Base-by-base conservation (phyloP, 179 eudicot genomes). In the Carnegiea gigantea region DNA sequence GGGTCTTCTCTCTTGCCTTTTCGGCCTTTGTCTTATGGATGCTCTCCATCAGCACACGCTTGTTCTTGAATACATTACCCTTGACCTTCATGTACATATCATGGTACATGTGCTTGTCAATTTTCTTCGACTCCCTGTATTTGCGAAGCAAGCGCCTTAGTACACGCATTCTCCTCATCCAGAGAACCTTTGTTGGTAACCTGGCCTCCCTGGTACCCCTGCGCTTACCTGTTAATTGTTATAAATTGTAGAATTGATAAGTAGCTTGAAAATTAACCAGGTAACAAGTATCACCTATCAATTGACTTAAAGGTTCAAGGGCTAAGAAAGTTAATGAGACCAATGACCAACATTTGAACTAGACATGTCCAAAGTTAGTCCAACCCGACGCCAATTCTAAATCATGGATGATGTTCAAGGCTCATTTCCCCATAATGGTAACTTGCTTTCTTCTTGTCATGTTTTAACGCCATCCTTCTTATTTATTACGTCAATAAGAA, bases 61-160 rank as follows among this genome's bases (percentile, higher is more conserved):
- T 93, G 90, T 95, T 95, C 90, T 95, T 93, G 88, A 91, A 95
- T 23, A 95, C 98, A 85, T 95, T 95, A 93, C 98, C 98, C 87
- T 95, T 95, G 8, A 95, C 98, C 88, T 89, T 95, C 98, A 93
- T 91, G 95, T 95, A 95, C 98, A 95, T 95, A 83, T 95, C 98
- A 82, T 95, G 98, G 80, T 92, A 95, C 98, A 95, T 95, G 87
- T 95, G 98, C 84, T 93, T 95, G 91, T 95, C 98, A 82, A 95
- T 95, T 85, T 95, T 95, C 94, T 95, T 95, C 9, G 98, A 74
- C 83, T 95, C 98, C 10, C 98, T 64, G 83, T 95, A 93, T 89
- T 93, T 95, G 81, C 96, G 91, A 76, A 95, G 95, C 84, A 94
- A 82, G 59, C 97, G 93, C 82, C 98, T 92, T 6, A 93, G 92